Percentiles rank a stretch among this genome's conserved stretches.
These are phyloP conservation scores for Yarrowia alimentaria DNA, from an alignment of 805 yeast species.

Conservation along the genomic window DNA sequence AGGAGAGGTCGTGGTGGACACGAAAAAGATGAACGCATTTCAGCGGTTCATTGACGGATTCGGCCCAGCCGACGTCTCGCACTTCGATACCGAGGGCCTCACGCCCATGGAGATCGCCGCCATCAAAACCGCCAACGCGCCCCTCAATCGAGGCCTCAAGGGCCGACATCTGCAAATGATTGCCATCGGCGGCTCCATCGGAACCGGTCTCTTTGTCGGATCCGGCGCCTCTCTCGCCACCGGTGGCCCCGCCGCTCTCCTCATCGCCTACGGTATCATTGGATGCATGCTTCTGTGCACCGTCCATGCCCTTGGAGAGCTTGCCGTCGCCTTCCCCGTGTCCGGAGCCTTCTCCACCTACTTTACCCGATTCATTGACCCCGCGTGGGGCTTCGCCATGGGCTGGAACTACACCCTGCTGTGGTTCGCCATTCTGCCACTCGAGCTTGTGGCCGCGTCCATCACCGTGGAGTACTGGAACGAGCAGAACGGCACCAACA, in stretches of 20 bases:
- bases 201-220: constrained; percentile 65
- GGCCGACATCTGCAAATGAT: constrained; percentile 53
- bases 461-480: constrained; percentile 55
- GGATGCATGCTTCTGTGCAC: constrained; percentile 65
- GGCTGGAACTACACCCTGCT: constrained; percentile 67
- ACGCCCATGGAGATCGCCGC: constrained; percentile 42
- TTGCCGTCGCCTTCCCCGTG: constrained; percentile 62
- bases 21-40: constrained; percentile 19
- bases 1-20: constrained; percentile 13
- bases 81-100: constrained; percentile 40
- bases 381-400: constrained; percentile 63
- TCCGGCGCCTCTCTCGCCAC: constrained; percentile 48
- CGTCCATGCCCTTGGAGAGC: constrained; percentile 65
- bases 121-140: constrained; percentile 51
- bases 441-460: constrained; percentile 61
- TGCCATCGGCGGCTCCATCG: constrained; percentile 82
- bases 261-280: constrained; percentile 58
- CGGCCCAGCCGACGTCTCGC: constrained; percentile 30
- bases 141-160: constrained; percentile 48
- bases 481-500: constrained; percentile 54
- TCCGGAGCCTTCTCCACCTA: constrained; percentile 57
- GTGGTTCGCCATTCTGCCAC: constrained; percentile 59
- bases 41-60: constrained; percentile 16
- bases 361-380: constrained; percentile 58
- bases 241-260: constrained; percentile 56